Base-by-base conservation (phyloP, 2,329 filamentous ascomycete genomes). In the Paraphaeosphaeria minitans region DNA sequence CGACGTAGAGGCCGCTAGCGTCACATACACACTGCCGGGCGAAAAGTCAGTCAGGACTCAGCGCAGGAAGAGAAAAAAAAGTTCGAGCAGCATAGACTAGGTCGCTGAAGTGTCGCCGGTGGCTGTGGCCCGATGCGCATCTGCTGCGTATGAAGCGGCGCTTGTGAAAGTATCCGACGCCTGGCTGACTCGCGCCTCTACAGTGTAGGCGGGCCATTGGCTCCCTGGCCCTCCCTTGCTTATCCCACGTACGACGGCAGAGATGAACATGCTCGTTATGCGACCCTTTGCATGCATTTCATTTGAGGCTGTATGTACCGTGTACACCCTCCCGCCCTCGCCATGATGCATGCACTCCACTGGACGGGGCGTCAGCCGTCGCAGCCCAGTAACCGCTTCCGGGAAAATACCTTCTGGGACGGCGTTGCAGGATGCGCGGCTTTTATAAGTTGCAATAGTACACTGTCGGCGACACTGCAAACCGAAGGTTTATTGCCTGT, bases 141-240 rank as follows among this genome's bases (percentile, higher is more conserved):
- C 41, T 37, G 52, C 29, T 8, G 46, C 47, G 48, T 41, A 41
- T 51, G 48, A 27, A 51, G 19, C 41, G 41, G 43, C 43, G 43
- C 43, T 27, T 27, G 22, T 46, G 43, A 59, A 55, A 61, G 43
- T 37, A 46, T 53, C 37, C 49, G 42, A 52, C 10, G 22, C 19
- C 37, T 22, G 42, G 51, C 52, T 69, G 69, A 71, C 69, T 71
- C 69, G 69, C 60, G 62, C 65, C 66, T 67, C 62, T 68, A 66
- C 64, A 65, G 56, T 52, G 55, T 31, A 19, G 8, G n/a, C 56
- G 46, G 57, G 57, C 64, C 50, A 70, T 71, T 73, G 65, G 70
- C 60, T 58, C 58, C 62, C 37, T 39, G 58, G 29, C 9, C 9
- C 42, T 59, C 65, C 67, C 69, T 71, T 71, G 69, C 69, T 63